phyloP scores from a whole-genome alignment of 345 rosid species.

The Tarenaya hassleriana region DNA sequence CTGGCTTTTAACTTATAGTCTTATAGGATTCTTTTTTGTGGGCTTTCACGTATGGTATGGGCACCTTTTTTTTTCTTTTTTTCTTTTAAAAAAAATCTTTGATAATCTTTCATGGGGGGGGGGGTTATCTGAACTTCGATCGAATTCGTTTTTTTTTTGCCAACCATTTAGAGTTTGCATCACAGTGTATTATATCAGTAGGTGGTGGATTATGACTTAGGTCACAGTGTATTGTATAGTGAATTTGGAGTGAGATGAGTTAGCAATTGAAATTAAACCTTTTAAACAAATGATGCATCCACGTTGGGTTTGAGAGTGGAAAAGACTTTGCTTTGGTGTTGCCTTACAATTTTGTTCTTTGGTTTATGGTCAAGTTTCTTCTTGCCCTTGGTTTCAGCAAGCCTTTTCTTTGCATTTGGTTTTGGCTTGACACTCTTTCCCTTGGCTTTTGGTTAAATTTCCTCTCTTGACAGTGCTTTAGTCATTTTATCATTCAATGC shows the following conservation, averaged over 20 bases:
- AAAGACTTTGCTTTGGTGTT: background rate
- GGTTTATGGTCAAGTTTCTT: background rate
- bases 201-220: too few relatives aligned
- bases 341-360: background rate
- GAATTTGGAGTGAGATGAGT: background rate
- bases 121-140: too few relatives aligned
- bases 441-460: background rate
- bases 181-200: too few relatives aligned
- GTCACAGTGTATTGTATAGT: too few relatives aligned
- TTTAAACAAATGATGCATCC: background rate
- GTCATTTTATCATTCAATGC: too few relatives aligned
- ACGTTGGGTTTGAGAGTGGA: background rate
- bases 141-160: too few relatives aligned
- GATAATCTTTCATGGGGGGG: too few relatives aligned
- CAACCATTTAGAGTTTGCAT: too few relatives aligned
- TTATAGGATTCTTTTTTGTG: background rate
- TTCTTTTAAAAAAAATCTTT: too few relatives aligned
- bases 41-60: background rate
- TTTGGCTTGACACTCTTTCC: too few relatives aligned
- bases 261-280: constrained; percentile 6
- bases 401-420: constrained; percentile 2
- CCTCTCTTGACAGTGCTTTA: background rate
- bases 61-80: background rate
- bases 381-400: background rate
- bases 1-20: too few relatives aligned